Conservation (phyloP, 23 red algal genomes). For the Gracilaria gracilis region DNA sequence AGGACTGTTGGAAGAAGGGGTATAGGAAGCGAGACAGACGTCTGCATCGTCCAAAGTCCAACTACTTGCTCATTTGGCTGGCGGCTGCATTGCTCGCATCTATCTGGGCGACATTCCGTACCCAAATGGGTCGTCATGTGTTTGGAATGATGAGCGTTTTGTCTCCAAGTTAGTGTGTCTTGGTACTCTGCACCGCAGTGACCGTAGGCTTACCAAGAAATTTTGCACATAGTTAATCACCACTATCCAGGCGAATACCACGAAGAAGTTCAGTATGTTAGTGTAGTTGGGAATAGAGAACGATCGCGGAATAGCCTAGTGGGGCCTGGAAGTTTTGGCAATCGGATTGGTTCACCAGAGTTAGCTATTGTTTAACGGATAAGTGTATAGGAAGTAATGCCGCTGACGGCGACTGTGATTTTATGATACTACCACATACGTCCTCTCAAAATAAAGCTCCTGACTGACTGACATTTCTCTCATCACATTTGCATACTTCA, state of each 20-base stretch:
- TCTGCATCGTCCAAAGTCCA: constrained; percentile 22
- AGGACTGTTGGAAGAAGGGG: constrained; percentile 24
- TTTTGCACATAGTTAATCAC: constrained; percentile 79
- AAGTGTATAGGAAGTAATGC: background rate
- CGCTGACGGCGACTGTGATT: constrained; percentile 60
- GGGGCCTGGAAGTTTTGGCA: constrained; percentile 52
- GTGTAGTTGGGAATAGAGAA: constrained; percentile 56
- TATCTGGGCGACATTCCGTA: constrained; percentile 72
- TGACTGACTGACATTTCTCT: background rate
- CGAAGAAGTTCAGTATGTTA: constrained; percentile 51
- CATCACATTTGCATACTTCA: background rate
- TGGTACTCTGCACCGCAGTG: constrained; percentile 78
- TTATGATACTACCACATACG: background rate
- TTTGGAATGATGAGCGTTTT: constrained; percentile 51
- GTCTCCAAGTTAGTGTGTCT: constrained; percentile 68
- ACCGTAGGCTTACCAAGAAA: constrained; percentile 53
- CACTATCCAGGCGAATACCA: constrained; percentile 54
- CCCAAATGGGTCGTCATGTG: background rate
- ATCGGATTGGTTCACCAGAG: constrained; percentile 56
- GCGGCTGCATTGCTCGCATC: constrained; percentile 82
- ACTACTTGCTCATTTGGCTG: constrained; percentile 84
- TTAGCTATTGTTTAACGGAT: constrained; percentile 79
- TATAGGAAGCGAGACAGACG: constrained; percentile 6
- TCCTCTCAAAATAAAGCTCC: background rate
- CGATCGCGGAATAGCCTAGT: background rate